A percentile compares a stretch with the other conserved stretches of the same genome.
These are phyloP conservation scores for Colletotrichum filicis DNA, from an alignment of 2,329 filamentous ascomycete species.

Conservation along the genomic window DNA sequence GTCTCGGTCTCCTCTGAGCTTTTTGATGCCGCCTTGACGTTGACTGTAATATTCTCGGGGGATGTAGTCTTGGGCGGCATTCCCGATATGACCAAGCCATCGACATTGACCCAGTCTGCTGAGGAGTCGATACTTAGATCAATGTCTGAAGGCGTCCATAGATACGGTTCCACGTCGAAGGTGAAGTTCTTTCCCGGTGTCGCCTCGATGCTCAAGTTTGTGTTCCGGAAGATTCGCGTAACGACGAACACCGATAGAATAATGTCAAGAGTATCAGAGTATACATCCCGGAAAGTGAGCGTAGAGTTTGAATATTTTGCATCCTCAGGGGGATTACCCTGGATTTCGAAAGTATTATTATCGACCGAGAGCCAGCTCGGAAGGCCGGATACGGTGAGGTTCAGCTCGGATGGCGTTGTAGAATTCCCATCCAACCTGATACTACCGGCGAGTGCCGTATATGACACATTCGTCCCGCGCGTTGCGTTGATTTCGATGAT, in stretches of 20 bases:
- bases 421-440: constrained; percentile 69
- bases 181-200: constrained; percentile 53
- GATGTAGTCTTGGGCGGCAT: constrained; percentile 49
- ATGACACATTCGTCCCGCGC: constrained; percentile 61
- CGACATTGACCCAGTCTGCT: constrained; percentile 55
- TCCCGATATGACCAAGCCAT: constrained; percentile 53
- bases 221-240: constrained; percentile 52
- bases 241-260: constrained; percentile 55
- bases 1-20: constrained; percentile 48
- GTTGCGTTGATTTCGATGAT: constrained; percentile 68
- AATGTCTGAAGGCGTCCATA: constrained; percentile 52
- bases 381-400: constrained; percentile 60
- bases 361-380: constrained; percentile 80
- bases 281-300: constrained; percentile 68
- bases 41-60: constrained; percentile 39
- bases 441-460: constrained; percentile 59
- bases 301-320: constrained; percentile 71
- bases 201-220: constrained; percentile 51
- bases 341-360: constrained; percentile 67
- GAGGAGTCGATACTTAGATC: constrained; percentile 48
- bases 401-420: constrained; percentile 61
- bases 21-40: constrained; percentile 46
- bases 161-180: constrained; percentile 55
- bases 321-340: constrained; percentile 71
- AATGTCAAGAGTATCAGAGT: constrained; percentile 68